Base-by-base conservation (phyloP, 352 stramenopile genomes). In the Phytopythium ostracodes region DNA sequence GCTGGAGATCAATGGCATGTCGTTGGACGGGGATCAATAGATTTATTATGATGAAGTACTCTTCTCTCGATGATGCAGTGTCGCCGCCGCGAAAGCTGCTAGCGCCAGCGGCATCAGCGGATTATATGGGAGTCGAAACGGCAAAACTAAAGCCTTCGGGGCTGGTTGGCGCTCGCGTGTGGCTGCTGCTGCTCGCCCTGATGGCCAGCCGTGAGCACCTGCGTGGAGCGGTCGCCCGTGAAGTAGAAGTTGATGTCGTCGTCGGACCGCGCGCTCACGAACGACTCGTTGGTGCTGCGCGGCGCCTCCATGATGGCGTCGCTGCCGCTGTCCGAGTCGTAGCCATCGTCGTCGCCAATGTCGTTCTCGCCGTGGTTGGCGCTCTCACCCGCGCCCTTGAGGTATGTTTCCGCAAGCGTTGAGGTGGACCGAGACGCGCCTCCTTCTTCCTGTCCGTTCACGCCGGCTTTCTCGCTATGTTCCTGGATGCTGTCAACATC, bases 181-280 rank as follows among this genome's bases (percentile, higher is more conserved):
- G 29, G 15, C 31, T 42, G 29, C 27, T 9, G 35, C 7, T 33
- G 31, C 29, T 59, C 29, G 15, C 15, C 31, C 27, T 20, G 29
- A 10, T 58, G 31, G 11, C 17, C 24, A 22, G 54, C 3, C 15
- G 36, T 33, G 15, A 49, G 54, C 22, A 59, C 54, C 18, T 59
- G 54, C 20, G 57, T 64, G 3, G 50, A 56, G 1, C 56, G 72
- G 29, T 75, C 68, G 22, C 71, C 71, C 11, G 77, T 51, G 20
- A 87, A 75, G 63, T 87, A 84, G 49, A 84, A 89, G 10, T 64
- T 77, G 12, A 69, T 64, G 25, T 84, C 85, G 46, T 89, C 80
- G 31, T 89, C 75, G 2, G 82, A 92, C 4, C 75, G 76, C 53
- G 73, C 66, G 51, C 82, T 92, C 36, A 86, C 50, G 27, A 81